Base-by-base conservation (phyloP, 768 basidiomycete genomes). In the Tulasnella sp. region DNA sequence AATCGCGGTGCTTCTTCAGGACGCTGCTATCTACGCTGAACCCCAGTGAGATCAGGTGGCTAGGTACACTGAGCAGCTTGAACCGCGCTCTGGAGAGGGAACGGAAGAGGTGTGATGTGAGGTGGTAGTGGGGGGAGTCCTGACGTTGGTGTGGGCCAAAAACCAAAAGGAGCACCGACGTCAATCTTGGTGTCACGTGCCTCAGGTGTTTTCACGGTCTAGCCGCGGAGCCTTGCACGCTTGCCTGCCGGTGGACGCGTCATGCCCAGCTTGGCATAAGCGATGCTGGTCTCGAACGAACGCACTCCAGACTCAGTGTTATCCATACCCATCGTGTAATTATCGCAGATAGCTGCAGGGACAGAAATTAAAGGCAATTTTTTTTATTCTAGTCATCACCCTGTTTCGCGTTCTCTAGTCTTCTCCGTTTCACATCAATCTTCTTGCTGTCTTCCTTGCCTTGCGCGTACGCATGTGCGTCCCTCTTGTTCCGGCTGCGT, bases 391-490 rank as follows among this genome's bases (percentile, higher is more conserved):
- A 67, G 16, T 67, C 61, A 26, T 35, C 29, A 15, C 23, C 61
- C 26, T 18, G 61, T 26, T 67, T 3, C 7, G 55, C n/a, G 32
- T 67, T 67, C 32, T 67, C 61, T 16, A 67, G 32, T 67, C 61
- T 67, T 67, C 61, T 32, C 15, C 61, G 26, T 35, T 67, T 67
- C 61, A 67, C 61, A 67, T 67, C 61, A 32, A 67, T 67, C 61
- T 67, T 67, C 61, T 67, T 67, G 32, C 61, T 67, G 13, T 67
- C 61, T 13, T 67, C 61, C 61, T 67, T 67, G 29, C 61, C 61
- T 67, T 67, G 61, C 26, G 61, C 61, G 16, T 67, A 67, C 29
- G 61, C 61, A 13, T 32, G 5, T 16, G 11, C 51, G 7, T 67
- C 61, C 26, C 32, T 23, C 26, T 67, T 67, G 51, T 51, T 51